Base-by-base conservation (phyloP, 306 rosid species). In the Lathyrus oleraceus region DNA sequence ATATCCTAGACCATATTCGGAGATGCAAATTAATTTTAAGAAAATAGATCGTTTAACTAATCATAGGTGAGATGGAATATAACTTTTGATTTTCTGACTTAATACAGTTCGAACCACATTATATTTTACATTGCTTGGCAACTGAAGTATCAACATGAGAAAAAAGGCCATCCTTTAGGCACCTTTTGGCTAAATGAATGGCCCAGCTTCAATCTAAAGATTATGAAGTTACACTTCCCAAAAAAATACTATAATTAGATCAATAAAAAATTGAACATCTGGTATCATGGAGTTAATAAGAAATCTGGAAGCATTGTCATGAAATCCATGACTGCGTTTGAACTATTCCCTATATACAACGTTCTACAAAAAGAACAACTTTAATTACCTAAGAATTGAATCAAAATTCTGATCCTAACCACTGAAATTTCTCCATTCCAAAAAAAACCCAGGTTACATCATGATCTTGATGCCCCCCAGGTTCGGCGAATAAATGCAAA, bases 401-500 rank as follows among this genome's bases (percentile, higher is more conserved):
- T 35, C 49, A 56, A 75, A 78, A 72, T 13, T 70, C 30, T 53
- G 12, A 63, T 27, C 52, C 82, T 60, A 77, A 48, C 65, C 65
- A 49, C 81, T 78, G 47, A 67, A 48, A 20, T 27, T 10, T 67
- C 10, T 67, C 49, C 75, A 52, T 71, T 52, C 59, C 30, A n/a
- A 79, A 47, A 47, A 25, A 47, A 85, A 60, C 84, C 36, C 87
- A 76, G 76, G 69, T 71, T 57, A 43, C 35, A 67, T 44, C 73
- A 52, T 74, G 81, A 73, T 83, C 88, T 75, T 82, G 86, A 65
- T 70, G 81, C 61, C 68, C 81, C 19, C 72, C 65, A 28, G 79
- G 73, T 38, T 74, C 81, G 8, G 52, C 52, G 44, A 80, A 76
- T 39, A 67, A 79, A 70, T 72, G 56, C 79, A 69, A 77, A 71